phyloP scores from a whole-genome alignment of 1,284 basidiomycete genomes.

The Heliocybe sulcata region DNA sequence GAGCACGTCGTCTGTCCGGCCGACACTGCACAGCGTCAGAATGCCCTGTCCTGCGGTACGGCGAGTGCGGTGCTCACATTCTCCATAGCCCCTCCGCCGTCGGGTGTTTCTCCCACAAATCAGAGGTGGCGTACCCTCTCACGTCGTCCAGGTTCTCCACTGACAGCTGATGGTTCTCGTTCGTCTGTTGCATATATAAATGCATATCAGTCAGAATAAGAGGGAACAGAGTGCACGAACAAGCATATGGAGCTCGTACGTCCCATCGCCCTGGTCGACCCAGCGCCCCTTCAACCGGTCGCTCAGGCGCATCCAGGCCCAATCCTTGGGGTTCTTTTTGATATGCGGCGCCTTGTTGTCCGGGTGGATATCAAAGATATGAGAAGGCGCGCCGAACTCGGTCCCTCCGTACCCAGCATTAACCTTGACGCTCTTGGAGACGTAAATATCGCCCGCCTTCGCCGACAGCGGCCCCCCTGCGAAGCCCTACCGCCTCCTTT shows the following conservation, averaged over 20 bases:
- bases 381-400: conserved; percentile 10
- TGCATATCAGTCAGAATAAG: neutral
- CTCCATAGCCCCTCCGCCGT: conserved; percentile 20
- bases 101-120: conserved; percentile 20
- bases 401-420: conserved; percentile 11
- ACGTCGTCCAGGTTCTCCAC: conserved; percentile 22
- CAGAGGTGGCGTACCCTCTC: conserved; percentile 19
- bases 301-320: conserved; percentile 23
- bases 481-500: conserved; percentile 6
- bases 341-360: conserved; percentile 2
- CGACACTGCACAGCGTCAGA: conserved; percentile 11
- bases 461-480: conserved; percentile 1
- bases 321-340: conserved; percentile 13
- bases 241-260: conserved; percentile 24
- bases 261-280: conserved; percentile 19
- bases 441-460: neutral
- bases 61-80: conserved; percentile 18
- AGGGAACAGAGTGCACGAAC: conserved; percentile 12
- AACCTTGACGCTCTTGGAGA: neutral
- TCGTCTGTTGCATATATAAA: conserved; percentile 8
- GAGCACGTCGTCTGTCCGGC: conserved; percentile 16
- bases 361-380: conserved; percentile 8
- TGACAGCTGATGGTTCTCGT: conserved; percentile 11
- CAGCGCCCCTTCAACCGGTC: conserved; percentile 16
- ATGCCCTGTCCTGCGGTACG: too few species aligned